These are phyloP conservation scores for Claviceps africana DNA, from an alignment of 2,329 filamentous ascomycete species.

Conservation along the genomic window DNA sequence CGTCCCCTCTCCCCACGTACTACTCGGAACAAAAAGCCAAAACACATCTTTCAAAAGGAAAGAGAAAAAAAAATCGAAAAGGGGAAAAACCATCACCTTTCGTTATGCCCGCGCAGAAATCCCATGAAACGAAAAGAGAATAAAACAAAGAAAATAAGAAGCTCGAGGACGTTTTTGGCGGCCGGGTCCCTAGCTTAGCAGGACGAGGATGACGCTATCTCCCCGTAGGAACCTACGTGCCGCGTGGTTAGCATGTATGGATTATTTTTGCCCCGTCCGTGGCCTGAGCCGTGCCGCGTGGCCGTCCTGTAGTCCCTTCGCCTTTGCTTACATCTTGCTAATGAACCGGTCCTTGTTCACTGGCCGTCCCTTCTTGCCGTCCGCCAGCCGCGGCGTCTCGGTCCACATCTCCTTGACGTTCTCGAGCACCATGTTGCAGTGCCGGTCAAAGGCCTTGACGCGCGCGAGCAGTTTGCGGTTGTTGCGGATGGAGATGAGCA, in stretches of 20 bases:
- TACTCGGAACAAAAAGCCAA: background rate
- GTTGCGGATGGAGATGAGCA: conserved; percentile 94
- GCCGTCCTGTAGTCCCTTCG: no score
- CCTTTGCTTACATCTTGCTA: conserved; percentile 64
- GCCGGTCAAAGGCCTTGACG: conserved; percentile 95
- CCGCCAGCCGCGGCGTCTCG: conserved; percentile 69
- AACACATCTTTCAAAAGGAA: background rate
- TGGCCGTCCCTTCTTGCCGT: conserved; percentile 74
- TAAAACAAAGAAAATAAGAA: background rate
- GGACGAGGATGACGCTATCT: conserved; percentile 75
- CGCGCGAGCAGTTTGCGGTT: conserved; percentile 95
- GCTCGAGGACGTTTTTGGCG: background rate
- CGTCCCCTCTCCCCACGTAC: background rate
- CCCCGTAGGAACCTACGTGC: conserved; percentile 64
- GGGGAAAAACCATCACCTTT: no score
- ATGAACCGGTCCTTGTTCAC: conserved; percentile 98
- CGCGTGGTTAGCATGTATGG: background rate
- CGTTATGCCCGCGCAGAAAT: background rate
- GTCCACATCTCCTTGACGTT: conserved; percentile 98
- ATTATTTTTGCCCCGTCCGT: background rate
- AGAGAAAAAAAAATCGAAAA: background rate
- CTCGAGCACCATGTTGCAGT: conserved; percentile 98
- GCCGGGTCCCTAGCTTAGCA: conserved; percentile 48
- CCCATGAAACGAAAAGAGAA: background rate
- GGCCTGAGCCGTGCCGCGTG: no score